These are phyloP conservation scores for Cystoisospora suis DNA, from an alignment of 169 alveolate species.

Conservation along the genomic window DNA sequence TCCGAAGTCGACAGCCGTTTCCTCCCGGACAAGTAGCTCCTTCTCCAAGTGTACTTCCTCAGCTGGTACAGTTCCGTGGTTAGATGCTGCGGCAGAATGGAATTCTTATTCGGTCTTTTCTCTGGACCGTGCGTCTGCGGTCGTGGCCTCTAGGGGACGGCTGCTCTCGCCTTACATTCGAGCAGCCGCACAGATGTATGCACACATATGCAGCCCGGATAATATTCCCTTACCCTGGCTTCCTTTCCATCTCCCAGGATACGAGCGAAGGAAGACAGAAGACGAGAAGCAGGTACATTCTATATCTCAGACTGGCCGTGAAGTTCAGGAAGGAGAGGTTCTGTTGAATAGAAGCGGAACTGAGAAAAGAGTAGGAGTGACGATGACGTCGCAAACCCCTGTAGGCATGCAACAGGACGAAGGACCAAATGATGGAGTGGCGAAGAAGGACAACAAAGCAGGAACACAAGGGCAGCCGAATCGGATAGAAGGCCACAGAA, in stretches of 20 bases:
- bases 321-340: too few relatives aligned
- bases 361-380: neutral
- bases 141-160: neutral
- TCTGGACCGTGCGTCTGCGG: neutral
- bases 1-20: too few relatives aligned
- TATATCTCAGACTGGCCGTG: too few relatives aligned
- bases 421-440: neutral
- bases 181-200: constrained; percentile 29
- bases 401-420: neutral
- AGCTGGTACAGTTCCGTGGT: neutral
- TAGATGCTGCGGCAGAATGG: constrained; percentile 19
- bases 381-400: neutral
- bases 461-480: neutral
- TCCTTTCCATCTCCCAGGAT: neutral
- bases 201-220: neutral
- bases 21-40: neutral
- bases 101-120: neutral
- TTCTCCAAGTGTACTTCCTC: neutral
- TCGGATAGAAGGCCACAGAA: neutral
- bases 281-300: too few relatives aligned
- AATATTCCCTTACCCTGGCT: neutral
- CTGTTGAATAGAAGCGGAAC: too few relatives aligned
- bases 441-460: neutral
- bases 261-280: neutral
- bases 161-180: constrained; percentile 27